Evolutionary conservation across 495 filamentous ascomycete species (phyloP).

Genomic region (Peziza echinospora): DNA sequence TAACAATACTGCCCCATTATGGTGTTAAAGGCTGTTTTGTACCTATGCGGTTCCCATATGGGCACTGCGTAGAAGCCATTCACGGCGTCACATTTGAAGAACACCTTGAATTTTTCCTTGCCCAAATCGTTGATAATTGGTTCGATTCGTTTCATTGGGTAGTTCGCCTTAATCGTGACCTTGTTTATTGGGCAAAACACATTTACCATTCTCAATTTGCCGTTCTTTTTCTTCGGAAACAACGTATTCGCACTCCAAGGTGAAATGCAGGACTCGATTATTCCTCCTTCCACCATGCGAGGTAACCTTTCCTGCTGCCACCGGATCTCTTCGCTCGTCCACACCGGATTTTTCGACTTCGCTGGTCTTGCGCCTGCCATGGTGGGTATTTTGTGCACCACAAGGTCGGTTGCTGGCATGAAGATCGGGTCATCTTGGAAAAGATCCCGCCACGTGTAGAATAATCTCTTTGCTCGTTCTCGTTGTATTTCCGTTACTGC

Average conservation of each 20-base stretch:
- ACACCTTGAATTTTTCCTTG: not conserved
- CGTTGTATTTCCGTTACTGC: not conserved
- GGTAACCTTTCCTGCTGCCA: not conserved
- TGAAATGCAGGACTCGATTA: not conserved
- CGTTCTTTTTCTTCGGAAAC: not conserved
- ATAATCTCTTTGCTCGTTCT: not conserved
- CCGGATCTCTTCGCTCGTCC: not conserved
- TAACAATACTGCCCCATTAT: conserved; percentile 1
- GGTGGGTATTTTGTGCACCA: not conserved
- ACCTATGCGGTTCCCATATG: not conserved
- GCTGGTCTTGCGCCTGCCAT: not conserved
- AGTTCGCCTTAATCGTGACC: not conserved
- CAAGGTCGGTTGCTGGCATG: not conserved
- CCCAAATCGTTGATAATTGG: not conserved
- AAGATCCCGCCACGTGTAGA: not conserved
- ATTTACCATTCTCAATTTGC: not conserved
- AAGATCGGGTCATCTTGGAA: not conserved
- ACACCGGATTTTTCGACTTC: not conserved
- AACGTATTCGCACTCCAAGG: not conserved
- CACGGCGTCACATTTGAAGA: not conserved
- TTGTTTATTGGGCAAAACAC: not conserved
- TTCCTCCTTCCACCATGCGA: not conserved
- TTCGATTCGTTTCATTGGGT: not conserved
- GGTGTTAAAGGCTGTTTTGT: conserved; percentile 1
- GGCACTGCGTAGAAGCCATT: not conserved